These are phyloP conservation scores for Limnanthes douglasii DNA, from an alignment of 345 rosid genomes.

Conservation along the genomic window DNA sequence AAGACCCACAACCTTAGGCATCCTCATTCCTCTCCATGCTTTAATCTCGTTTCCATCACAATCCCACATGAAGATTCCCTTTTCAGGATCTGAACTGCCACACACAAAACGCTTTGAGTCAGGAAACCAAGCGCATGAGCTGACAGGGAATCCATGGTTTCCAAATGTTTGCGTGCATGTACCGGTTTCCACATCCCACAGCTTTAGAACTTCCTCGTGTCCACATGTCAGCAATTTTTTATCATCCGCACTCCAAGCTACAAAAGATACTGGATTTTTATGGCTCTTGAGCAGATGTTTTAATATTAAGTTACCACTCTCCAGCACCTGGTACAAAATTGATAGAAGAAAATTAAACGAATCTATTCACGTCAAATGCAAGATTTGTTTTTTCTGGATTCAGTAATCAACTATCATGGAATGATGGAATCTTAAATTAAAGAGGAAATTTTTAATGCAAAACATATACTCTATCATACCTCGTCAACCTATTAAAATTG, in stretches of 20 bases:
- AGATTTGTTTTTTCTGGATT: no score
- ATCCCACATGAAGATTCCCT: constrained; percentile 83
- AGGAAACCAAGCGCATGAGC: constrained; percentile 97
- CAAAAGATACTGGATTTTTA: constrained; percentile 63
- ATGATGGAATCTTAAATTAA: no score
- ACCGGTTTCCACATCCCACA: constrained; percentile 93
- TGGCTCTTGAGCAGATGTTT: constrained; percentile 54
- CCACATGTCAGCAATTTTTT: constrained; percentile 73
- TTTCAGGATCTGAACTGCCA: constrained; percentile 77
- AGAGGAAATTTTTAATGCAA: no score
- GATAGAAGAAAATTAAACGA: constrained; percentile 3
- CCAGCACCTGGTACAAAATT: constrained; percentile 40
- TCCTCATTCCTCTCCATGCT: constrained; percentile 69
- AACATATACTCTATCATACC: no score
- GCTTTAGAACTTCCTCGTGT: constrained; percentile 63
- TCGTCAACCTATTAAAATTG: no score
- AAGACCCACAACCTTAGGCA: constrained; percentile 73
- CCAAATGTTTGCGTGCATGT: constrained; percentile 79
- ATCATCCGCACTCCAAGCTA: constrained; percentile 90
- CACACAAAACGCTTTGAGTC: constrained; percentile 76
- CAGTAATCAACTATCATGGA: no score
- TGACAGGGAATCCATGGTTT: constrained; percentile 57
- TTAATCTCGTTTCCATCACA: constrained; percentile 70
- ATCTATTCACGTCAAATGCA: constrained; percentile 5
- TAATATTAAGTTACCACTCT: constrained; percentile 32